Evolutionary conservation across 805 yeast species (phyloP), one percentile per base, ranked within the genome.

Genomic region (Candida lessepsii): DNA sequence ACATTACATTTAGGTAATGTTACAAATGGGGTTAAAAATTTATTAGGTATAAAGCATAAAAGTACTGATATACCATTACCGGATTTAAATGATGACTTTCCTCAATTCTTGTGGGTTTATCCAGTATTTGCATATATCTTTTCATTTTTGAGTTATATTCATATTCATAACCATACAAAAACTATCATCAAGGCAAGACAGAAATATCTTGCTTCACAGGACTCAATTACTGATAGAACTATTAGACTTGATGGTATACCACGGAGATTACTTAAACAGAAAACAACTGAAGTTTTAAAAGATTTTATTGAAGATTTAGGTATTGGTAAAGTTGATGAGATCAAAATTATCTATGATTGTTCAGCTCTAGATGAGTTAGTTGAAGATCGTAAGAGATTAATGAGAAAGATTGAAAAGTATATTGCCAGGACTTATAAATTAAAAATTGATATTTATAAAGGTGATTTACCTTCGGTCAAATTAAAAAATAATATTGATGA

Each of bases 181-280:
- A 61, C 60, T 39, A 74, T 79, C 24, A 67, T 79, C 35, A 67
- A 67, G 45, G 71, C 77, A 1, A 58, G 84, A 29, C 84, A 79
- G 50, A 67, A 71, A 47, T 78, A 76, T 53, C 58, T 79, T 42
- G 84, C 83, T 0, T 67, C 78, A 4, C 83, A 79, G 51, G 68
- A 76, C 56, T 73, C 82, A 13, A 62, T 79, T 35, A 77, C 82
- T 2, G 84, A 79, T 55, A 58, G 83, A 44, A 79, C 84, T 5
- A 76, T 79, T 32, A 58, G 71, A 35, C 58, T 79, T 13, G 75
- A 76, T 34, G 78, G 79, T 27, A 77, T 79, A 14, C 84, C 84
- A 1, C 58, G 56, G 29, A 55, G 61, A 27, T 57, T 79, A 49
- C 43, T 66, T 31, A 46, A 44, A 24, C 54, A 49, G 19, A 61